Evolutionary conservation across 2,329 filamentous ascomycete species (phyloP).

Genomic region (Seiridium cupressi): DNA sequence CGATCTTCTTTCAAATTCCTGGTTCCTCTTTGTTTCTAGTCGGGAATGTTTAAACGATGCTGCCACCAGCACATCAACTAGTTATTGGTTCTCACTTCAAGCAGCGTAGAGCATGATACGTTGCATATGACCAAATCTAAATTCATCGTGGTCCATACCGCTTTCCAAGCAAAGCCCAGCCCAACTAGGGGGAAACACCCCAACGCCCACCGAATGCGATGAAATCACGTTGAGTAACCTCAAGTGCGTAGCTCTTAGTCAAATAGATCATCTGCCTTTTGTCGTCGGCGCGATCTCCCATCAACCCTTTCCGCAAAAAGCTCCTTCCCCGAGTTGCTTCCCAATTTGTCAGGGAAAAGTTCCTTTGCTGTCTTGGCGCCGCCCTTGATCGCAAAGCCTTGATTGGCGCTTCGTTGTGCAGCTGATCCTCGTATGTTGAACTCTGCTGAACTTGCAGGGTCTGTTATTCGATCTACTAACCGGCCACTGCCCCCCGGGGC

Average conservation of each 20-base stretch:
- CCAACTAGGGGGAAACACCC: background rate
- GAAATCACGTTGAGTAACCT: background rate
- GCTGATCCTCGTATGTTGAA: slow-evolving; percentile 63
- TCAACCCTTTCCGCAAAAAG: slow-evolving; percentile 62
- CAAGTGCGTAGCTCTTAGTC: slow-evolving; percentile 38
- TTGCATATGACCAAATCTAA: background rate
- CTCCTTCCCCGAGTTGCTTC: slow-evolving; percentile 64
- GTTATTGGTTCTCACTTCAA: no score
- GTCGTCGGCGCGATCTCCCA: slow-evolving; percentile 56
- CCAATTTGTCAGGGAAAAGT: slow-evolving; percentile 66
- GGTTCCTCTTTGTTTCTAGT: background rate
- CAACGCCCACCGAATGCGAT: background rate
- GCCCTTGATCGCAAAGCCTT: slow-evolving; percentile 67
- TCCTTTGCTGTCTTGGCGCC: slow-evolving; percentile 58
- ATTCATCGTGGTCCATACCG: slow-evolving; percentile 1
- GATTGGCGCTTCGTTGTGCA: slow-evolving; percentile 40
- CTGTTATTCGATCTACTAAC: slow-evolving; percentile 34
- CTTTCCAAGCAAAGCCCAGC: slow-evolving; percentile 1
- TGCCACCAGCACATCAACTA: no score
- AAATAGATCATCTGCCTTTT: slow-evolving; percentile 73
- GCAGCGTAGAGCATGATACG: no score
- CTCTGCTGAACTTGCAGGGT: slow-evolving; percentile 26
- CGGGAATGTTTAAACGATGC: background rate
- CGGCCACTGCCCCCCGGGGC: slow-evolving; percentile 17
- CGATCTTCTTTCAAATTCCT: no score